Percentiles rank a stretch among this genome's conserved stretches.
phyloP scores from a whole-genome alignment of 1,139 yeast genomes.

The Meyerozyma guilliermondii region DNA sequence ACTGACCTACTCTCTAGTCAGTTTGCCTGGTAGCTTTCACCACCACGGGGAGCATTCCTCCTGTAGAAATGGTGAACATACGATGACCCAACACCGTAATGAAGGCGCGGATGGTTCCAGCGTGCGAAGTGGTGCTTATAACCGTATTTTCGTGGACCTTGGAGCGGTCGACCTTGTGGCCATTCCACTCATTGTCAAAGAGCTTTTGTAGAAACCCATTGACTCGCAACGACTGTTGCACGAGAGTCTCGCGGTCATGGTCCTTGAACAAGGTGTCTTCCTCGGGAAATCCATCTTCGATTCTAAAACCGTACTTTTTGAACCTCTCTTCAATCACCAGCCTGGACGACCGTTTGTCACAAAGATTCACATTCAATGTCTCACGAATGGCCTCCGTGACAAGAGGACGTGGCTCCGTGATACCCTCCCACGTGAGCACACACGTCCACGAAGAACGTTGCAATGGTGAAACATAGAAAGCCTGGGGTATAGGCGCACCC shows the following conservation, averaged over 20 bases:
- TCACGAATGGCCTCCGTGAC: constrained; percentile 13
- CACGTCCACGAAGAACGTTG: constrained; percentile 19
- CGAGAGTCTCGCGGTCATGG: constrained; percentile 14
- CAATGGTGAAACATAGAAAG: constrained; percentile 21
- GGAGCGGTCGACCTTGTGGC: constrained; percentile 10
- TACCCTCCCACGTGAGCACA: constrained; percentile 18
- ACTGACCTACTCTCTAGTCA: neutral
- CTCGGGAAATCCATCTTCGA: constrained; percentile 15
- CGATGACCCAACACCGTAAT: constrained; percentile 20
- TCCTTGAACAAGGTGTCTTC: constrained; percentile 14
- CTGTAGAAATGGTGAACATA: constrained; percentile 22
- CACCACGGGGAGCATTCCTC: constrained; percentile 28
- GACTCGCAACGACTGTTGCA: constrained; percentile 17
- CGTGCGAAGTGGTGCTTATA: constrained; percentile 22
- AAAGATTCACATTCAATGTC: constrained; percentile 12
- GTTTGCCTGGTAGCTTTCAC: constrained; percentile 17
- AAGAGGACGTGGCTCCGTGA: constrained; percentile 12
- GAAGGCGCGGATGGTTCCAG: constrained; percentile 20
- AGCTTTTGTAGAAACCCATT: constrained; percentile 16
- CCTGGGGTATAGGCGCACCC: constrained; percentile 18
- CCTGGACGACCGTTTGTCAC: constrained; percentile 23
- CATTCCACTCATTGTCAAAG: constrained; percentile 17
- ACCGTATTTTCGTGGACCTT: constrained; percentile 11
- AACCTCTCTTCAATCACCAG: constrained; percentile 9
- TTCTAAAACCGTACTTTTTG: constrained; percentile 6